Evolutionary conservation across 768 basidiomycete genomes (phyloP).

Genomic region (Leccinum sublutescens): DNA sequence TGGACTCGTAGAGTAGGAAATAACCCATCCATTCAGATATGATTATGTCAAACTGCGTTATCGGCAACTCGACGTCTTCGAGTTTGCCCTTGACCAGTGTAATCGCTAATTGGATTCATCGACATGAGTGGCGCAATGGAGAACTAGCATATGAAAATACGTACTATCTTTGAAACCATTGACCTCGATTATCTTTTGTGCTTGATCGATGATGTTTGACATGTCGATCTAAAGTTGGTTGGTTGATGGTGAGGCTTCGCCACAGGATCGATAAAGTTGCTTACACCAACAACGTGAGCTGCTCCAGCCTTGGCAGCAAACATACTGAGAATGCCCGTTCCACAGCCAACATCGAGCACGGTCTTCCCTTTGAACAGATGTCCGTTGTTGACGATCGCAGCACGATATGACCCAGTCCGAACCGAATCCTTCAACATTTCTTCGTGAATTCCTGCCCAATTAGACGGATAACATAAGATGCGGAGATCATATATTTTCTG

Average conservation of each 20-base stretch:
- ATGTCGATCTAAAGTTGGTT: conserved; percentile 79
- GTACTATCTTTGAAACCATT: conserved; percentile 95
- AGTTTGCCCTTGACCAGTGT: conserved; percentile 98
- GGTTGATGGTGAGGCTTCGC: conserved; percentile 14
- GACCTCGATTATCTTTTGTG: conserved; percentile 92
- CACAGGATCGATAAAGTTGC: conserved; percentile 28
- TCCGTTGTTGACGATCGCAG: conserved; percentile 90
- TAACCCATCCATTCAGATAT: conserved; percentile 99
- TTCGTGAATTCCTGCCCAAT: conserved; percentile 83
- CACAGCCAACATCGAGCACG: conserved; percentile 97
- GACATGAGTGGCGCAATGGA: conserved; percentile 4
- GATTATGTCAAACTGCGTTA: conserved; percentile 95
- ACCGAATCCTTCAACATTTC: conserved; percentile 99
- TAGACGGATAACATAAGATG: conserved; percentile 7
- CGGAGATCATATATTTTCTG: neutral
- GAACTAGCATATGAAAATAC: conserved; percentile 32
- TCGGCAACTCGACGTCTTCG: conserved; percentile 86
- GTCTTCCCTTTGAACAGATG: conserved; percentile 97
- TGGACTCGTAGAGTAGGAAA: conserved; percentile 97
- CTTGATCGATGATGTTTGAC: conserved; percentile 99
- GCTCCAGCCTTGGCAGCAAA: conserved; percentile 97
- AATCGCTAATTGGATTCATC: conserved; percentile 55
- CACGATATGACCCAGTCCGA: conserved; percentile 92
- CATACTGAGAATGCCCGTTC: conserved; percentile 97
- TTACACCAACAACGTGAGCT: conserved; percentile 86